Evolutionary conservation across 805 yeast genomes (phyloP), one percentile per base, ranked within the genome.

Genomic region (Isabelozyma rhagii): DNA sequence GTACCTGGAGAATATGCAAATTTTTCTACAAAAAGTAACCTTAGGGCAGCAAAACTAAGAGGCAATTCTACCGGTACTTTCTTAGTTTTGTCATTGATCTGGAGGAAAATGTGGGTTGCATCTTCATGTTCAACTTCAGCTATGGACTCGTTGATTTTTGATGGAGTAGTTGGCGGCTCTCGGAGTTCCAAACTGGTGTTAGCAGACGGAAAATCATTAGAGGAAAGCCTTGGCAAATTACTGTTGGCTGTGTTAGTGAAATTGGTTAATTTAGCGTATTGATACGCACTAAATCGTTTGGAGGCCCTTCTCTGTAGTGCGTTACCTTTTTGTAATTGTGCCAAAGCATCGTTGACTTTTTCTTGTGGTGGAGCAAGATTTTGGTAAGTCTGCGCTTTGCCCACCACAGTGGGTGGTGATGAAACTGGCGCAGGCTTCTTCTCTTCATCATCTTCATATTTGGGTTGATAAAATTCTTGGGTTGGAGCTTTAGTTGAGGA

Each of bases 301-400:
- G 97, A 92, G 0, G 98, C 99, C 53, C 97, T 80, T 56, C 99
- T 79, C 71, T 87, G 96, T 31, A 94, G 72, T 3, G 89, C 86
- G 44, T 88, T 89, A 3, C 92, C 89, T 43, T 85, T 83, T 60
- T 93, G 97, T 8, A 93, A 73, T 56, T 88, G 89, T 0, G 83
- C 75, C 28, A 92, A 72, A 0, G 97, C 90, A 57, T 86, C 90
- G n/a, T 14, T 28, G 4, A 8, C 38, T 10, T 43, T 31, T 28
- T 31, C 45, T 31, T 43, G 25, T 7, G 28, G 21, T 14, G 44
- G 44, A 21, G 44, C 17, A 10, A 41, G 25, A 18, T 7, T 9
- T 17, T 15, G 14, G 14, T 41, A 15, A 41, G 28, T 41, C 11
- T 3, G 21, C 5, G 25, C n/a, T 28, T 43, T 25, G 25, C 11